Base-by-base conservation (phyloP, 495 filamentous ascomycete species). In the Xylaria cubensis region DNA sequence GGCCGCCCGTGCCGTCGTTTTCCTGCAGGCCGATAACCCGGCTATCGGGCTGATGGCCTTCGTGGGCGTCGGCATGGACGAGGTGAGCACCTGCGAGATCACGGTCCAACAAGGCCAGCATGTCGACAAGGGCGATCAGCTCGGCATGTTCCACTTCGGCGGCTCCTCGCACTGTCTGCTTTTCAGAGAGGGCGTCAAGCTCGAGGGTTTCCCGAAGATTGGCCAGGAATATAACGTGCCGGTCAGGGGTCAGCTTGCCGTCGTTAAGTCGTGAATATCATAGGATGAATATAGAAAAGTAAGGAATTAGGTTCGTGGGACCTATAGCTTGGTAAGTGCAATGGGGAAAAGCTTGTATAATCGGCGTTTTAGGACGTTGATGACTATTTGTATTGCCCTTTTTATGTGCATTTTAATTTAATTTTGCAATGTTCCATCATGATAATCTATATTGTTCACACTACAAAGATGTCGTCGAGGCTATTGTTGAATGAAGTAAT, bases 121-220 rank as follows among this genome's bases (percentile, higher is more conserved):
- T 44, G 73, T 93, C 61, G 79, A 77, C 15, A 93, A 92, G 80
- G 92, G 91, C 19, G 88, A 93, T 10, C 79, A 92, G 77, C 80
- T 89, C 50, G 91, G 91, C 26, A 92, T 91, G 90, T 93, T 93
- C 78, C 91, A 93, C 77, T 93, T 90, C 79, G 91, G 91, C 17
- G 91, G 91, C 5, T 89, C 86, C 12, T 89, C 87, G 6, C 86
- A 92, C 73, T 90, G 88, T 70, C 72, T 93, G 73, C 72, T 93
- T 1, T 92, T 93, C 69, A 71, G 83, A 12, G 73, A 80, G 67
- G 82, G 76, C 10, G 82, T 84, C 50, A 78, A 77, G 56, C 72
- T 86, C 0, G 76, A 79, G 1, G 77, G 81, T 2, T 89, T 90
- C 72, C 89, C 88, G 1, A 72, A 84, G 46, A 72, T 84, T 0